These are phyloP conservation scores for Agaricus blazei DNA, from an alignment of 768 basidiomycete genomes.

Conservation along the genomic window DNA sequence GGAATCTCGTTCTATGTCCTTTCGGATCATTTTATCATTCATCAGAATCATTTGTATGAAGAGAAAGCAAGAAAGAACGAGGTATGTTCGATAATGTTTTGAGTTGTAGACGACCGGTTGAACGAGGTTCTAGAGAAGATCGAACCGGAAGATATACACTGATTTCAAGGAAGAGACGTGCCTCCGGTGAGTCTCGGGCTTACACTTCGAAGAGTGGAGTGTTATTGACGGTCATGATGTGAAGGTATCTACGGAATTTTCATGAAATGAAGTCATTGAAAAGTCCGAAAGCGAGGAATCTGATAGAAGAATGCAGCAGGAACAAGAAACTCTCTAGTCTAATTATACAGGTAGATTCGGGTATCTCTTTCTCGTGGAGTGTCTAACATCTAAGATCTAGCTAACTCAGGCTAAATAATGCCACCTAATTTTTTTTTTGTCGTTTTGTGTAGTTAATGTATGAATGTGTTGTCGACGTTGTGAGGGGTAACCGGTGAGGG, in stretches of 20 bases:
- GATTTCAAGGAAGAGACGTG: slow-evolving; percentile 75
- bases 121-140: slow-evolving; percentile 7
- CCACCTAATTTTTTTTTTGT: too few species aligned
- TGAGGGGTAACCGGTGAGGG: too few species aligned
- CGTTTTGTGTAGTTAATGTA: too few species aligned
- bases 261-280: slow-evolving; percentile 45
- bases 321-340: slow-evolving; percentile 45
- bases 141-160: slow-evolving; percentile 64
- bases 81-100: slow-evolving; percentile 21
- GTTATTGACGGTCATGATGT: background rate
- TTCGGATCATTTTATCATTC: slow-evolving; percentile 83
- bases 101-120: too few species aligned
- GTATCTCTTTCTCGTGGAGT: background rate
- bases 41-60: slow-evolving; percentile 82
- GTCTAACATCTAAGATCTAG: background rate
- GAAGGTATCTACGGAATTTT: slow-evolving; percentile 62
- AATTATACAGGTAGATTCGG: slow-evolving; percentile 30
- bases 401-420: slow-evolving; percentile 1
- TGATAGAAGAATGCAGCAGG: slow-evolving; percentile 59
- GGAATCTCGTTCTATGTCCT: slow-evolving; percentile 83
- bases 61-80: slow-evolving; percentile 63
- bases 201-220: background rate
- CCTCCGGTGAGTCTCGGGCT: slow-evolving; percentile 40
- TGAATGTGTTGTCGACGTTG: too few species aligned
- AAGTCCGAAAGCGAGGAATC: slow-evolving; percentile 46